Evolutionary conservation across 2,329 filamentous ascomycete species (phyloP).

Genomic region (Apiospora kogelbergensis): DNA sequence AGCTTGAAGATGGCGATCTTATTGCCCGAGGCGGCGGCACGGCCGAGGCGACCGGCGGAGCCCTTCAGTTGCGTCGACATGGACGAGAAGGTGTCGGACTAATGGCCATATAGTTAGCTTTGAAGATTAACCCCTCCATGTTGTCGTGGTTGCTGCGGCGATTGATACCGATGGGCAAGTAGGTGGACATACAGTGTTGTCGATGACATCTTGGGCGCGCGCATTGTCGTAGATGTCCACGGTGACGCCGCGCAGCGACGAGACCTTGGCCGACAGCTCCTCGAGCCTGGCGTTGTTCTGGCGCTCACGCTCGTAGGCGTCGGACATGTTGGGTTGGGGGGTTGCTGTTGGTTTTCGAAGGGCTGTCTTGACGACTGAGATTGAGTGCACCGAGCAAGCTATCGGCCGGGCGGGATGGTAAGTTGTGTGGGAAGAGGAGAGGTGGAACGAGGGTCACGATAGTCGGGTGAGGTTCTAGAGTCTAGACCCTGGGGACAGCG

Average conservation of each 20-base stretch:
- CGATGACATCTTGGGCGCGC: conserved; percentile 81
- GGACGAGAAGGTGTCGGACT: conserved; percentile 89
- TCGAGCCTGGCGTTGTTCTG: conserved; percentile 96
- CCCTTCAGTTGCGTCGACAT: conserved; percentile 83
- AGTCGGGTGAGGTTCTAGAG: not conserved
- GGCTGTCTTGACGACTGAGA: not conserved
- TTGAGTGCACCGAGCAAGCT: not conserved
- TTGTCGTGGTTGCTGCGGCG: not conserved
- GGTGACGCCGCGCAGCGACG: conserved; percentile 87
- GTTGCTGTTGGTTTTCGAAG: not conserved
- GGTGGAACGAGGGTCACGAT: conserved; percentile 6
- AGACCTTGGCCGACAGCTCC: conserved; percentile 87
- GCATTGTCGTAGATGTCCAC: conserved; percentile 98
- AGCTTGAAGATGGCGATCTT: conserved; percentile 89
- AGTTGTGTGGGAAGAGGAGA: not conserved
- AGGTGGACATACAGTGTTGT: conserved; percentile 68
- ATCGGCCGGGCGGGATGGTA: not conserved
- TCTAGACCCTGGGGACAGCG: not conserved
- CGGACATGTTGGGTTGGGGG: conserved; percentile 55
- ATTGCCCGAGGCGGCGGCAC: conserved; percentile 90
- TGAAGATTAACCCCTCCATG: not conserved
- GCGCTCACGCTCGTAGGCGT: conserved; percentile 76
- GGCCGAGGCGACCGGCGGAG: conserved; percentile 75
- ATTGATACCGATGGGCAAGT: not conserved
- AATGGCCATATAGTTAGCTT: conserved; percentile 3